Evolutionary conservation across 306 rosid genomes (phyloP).

Genomic region (Castanopsis chinensis): DNA sequence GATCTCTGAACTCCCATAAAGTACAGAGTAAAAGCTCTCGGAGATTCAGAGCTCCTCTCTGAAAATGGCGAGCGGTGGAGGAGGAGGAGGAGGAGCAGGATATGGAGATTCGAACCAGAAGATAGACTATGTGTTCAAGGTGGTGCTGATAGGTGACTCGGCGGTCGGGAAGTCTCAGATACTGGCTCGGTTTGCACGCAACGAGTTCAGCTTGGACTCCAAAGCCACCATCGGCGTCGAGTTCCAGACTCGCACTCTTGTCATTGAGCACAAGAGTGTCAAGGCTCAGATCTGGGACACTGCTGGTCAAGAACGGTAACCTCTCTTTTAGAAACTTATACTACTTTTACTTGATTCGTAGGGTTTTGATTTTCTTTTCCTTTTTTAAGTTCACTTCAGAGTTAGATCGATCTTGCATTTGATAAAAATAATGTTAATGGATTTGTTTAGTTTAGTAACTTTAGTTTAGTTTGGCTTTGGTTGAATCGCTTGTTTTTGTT

Average conservation of each 20-base stretch:
- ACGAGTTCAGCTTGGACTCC: constrained; percentile 96
- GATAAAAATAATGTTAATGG: neutral
- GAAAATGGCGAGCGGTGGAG: constrained; percentile 63
- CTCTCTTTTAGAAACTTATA: neutral
- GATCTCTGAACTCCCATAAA: neutral
- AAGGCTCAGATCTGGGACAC: constrained; percentile 99
- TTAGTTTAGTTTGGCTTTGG: neutral
- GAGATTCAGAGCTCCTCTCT: too few relatives aligned
- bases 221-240: constrained; percentile 98
- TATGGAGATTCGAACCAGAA: constrained; percentile 85
- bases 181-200: constrained; percentile 81
- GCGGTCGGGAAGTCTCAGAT: constrained; percentile 99
- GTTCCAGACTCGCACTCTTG: constrained; percentile 87
- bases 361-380: neutral
- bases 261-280: constrained; percentile 85
- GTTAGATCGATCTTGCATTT: neutral
- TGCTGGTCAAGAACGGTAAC: constrained; percentile 99
- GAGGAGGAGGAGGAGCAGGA: constrained; percentile 49
- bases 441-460: neutral
- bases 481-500: neutral
- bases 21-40: neutral
- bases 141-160: constrained; percentile 91
- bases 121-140: constrained; percentile 96
- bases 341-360: neutral
- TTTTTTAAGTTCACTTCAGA: neutral